A percentile compares a stretch with the other conserved stretches of the same genome.
These are phyloP conservation scores for Pleurotus sapidus DNA, from an alignment of 768 basidiomycete genomes.

Conservation along the genomic window DNA sequence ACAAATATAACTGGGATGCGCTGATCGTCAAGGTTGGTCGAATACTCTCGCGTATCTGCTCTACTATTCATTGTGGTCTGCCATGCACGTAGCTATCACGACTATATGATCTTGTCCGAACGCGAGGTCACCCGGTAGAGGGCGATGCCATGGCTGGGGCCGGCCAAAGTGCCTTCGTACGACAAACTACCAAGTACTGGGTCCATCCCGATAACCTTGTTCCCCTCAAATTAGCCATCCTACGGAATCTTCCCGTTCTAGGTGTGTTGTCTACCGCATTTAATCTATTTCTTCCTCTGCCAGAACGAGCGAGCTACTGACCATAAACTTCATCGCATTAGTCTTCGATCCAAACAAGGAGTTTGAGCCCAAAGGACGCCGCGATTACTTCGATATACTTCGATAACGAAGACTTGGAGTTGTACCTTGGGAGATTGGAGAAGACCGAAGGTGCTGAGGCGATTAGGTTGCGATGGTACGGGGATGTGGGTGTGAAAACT, in stretches of 20 bases:
- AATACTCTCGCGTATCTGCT: neutral
- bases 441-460: slow-evolving; percentile 99
- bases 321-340: slow-evolving; percentile 20
- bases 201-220: slow-evolving; percentile 96
- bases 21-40: slow-evolving; percentile 74
- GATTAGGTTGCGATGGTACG: slow-evolving; percentile 96
- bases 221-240: slow-evolving; percentile 87
- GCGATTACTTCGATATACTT: slow-evolving; percentile 98
- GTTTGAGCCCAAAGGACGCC: slow-evolving; percentile 81
- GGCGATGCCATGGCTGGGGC: slow-evolving; percentile 96
- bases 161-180: slow-evolving; percentile 94
- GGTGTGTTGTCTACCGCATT: slow-evolving; percentile 41
- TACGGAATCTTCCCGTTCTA: slow-evolving; percentile 90
- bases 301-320: too few relatives aligned
- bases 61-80: neutral
- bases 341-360: slow-evolving; percentile 95
- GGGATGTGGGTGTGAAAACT: slow-evolving; percentile 77
- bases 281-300: too few relatives aligned
- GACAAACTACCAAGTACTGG: slow-evolving; percentile 99
- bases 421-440: slow-evolving; percentile 95
- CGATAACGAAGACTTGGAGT: slow-evolving; percentile 91
- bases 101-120: slow-evolving; percentile 92
- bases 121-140: slow-evolving; percentile 89
- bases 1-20: slow-evolving; percentile 95
- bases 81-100: slow-evolving; percentile 56